phyloP scores from a whole-genome alignment of 2,329 filamentous ascomycete genomes.

The Calonectria henricotiae region DNA sequence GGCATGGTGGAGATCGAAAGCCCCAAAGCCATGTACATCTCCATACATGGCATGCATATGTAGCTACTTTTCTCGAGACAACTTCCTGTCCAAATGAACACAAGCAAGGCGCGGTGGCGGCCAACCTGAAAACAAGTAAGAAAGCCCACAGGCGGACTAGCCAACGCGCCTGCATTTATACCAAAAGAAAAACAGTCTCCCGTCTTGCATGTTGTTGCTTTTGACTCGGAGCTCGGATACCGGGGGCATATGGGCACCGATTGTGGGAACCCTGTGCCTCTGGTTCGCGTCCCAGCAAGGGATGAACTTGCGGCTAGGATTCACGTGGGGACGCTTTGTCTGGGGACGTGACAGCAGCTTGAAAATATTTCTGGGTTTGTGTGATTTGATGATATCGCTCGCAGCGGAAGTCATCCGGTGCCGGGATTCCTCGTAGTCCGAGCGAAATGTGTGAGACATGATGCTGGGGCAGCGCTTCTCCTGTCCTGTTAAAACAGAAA shows the following conservation, averaged over 20 bases:
- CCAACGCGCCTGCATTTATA: background rate
- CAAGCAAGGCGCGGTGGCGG: constrained; percentile 9
- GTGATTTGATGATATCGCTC: background rate
- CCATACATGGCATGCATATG: constrained; percentile 6
- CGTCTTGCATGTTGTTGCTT: constrained; percentile 43
- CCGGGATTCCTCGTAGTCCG: background rate
- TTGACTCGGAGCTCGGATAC: constrained; percentile 36
- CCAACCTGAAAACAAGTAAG: constrained; percentile 25
- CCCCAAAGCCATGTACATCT: constrained; percentile 13
- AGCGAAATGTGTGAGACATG: constrained; percentile 8
- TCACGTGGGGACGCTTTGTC: constrained; percentile 5
- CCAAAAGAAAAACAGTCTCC: constrained; percentile 25
- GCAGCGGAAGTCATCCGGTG: background rate
- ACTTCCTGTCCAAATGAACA: constrained; percentile 20
- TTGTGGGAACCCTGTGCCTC: constrained; percentile 22
- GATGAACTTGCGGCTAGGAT: constrained; percentile 15
- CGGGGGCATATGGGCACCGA: constrained; percentile 4
- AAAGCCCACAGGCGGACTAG: constrained; percentile 1
- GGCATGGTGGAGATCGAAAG: constrained; percentile 25
- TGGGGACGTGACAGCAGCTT: background rate
- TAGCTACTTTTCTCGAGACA: constrained; percentile 22
- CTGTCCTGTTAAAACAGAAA: background rate
- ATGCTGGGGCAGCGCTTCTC: background rate
- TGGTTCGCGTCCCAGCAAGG: constrained; percentile 13
- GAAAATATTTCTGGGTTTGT: background rate